Percentiles rank a stretch among this genome's conserved stretches.
Evolutionary conservation across 176 grass and related monocot genomes (phyloP).

Genomic region (Avena eriantha): DNA sequence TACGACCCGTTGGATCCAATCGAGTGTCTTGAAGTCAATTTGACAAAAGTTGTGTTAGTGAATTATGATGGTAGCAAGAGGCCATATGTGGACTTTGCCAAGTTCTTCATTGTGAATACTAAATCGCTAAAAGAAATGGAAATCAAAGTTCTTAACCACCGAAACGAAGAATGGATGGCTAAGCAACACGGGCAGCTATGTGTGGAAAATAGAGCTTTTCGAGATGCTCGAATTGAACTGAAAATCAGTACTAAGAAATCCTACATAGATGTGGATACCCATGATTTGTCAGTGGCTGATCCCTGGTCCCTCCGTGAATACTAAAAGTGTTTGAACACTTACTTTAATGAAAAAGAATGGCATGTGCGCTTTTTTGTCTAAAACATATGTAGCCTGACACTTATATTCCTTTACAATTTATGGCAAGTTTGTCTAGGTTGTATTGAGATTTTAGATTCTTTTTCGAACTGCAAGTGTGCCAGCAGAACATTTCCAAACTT

Average conservation of each 20-base stretch:
- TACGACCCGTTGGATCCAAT: background rate
- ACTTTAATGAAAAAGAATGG: background rate
- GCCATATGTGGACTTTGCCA: conserved; percentile 6
- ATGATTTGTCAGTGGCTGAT: conserved; percentile 1
- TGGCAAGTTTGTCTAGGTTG: background rate
- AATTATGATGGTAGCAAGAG: background rate
- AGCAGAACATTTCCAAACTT: background rate
- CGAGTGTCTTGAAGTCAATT: background rate
- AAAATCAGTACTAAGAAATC: background rate
- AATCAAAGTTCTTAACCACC: background rate
- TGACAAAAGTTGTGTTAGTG: background rate
- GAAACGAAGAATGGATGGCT: background rate
- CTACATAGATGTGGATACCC: fast-evolving
- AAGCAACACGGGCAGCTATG: background rate
- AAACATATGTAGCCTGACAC: background rate
- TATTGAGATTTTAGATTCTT: background rate
- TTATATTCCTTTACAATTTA: background rate
- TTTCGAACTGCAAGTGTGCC: background rate
- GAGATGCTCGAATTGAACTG: background rate
- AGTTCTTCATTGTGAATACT: conserved; percentile 17
- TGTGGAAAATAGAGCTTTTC: background rate
- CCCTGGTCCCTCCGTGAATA: background rate
- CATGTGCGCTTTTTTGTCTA: background rate
- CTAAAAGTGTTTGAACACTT: background rate
- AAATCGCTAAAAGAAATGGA: background rate